These are phyloP conservation scores for Boletus edulis DNA, from an alignment of 768 basidiomycete species.

Conservation along the genomic window DNA sequence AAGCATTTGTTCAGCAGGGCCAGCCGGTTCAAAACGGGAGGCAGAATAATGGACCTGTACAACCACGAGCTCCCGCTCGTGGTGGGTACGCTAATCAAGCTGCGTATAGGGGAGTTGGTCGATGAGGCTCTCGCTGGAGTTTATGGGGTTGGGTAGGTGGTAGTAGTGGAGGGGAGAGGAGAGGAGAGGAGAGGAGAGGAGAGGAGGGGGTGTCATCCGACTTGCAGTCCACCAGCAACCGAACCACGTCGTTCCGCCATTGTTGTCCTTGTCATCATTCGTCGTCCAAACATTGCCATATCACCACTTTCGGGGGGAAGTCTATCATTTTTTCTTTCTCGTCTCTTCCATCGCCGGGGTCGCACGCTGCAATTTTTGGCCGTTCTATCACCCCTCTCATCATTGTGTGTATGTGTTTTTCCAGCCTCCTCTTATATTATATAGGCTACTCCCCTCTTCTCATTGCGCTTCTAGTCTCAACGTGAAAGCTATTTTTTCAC, in stretches of 20 bases:
- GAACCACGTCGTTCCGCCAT: slow-evolving; percentile 12
- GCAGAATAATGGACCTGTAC: slow-evolving; percentile 24
- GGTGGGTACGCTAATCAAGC: slow-evolving; percentile 23
- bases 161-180: neutral
- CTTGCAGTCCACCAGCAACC: slow-evolving; percentile 10
- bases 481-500: slow-evolving; percentile 13
- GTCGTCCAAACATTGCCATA: slow-evolving; percentile 9
- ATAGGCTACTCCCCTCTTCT: slow-evolving; percentile 21
- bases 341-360: slow-evolving; percentile 12
- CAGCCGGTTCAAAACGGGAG: slow-evolving; percentile 29
- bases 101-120: slow-evolving; percentile 25
- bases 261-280: slow-evolving; percentile 14
- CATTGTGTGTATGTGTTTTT: slow-evolving; percentile 22
- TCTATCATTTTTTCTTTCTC: slow-evolving; percentile 10
- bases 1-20: slow-evolving; percentile 21
- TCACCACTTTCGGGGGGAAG: slow-evolving; percentile 11
- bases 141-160: neutral
- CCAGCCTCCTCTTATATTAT: slow-evolving; percentile 30
- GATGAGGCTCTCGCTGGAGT: slow-evolving; percentile 16
- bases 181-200: neutral
- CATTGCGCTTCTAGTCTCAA: slow-evolving; percentile 18
- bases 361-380: slow-evolving; percentile 12
- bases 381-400: slow-evolving; percentile 5
- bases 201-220: slow-evolving; percentile 4
- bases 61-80: slow-evolving; percentile 22